phyloP scores from a whole-genome alignment of 2,329 filamentous ascomycete genomes.

The Colletotrichum godetiae region DNA sequence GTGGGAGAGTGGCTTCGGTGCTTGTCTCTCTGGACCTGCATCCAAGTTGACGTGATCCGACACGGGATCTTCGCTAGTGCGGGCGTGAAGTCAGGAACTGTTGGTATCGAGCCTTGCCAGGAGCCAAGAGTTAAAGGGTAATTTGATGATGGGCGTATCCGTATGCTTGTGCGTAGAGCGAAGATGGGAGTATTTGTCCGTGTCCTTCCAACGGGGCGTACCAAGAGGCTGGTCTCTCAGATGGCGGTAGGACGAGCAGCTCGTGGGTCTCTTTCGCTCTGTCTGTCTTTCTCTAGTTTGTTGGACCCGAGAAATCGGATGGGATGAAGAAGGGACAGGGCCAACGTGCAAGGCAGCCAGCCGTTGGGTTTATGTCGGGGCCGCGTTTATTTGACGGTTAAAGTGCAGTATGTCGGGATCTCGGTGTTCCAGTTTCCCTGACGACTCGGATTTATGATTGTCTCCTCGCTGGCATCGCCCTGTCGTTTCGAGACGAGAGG shows the following conservation, averaged over 20 bases:
- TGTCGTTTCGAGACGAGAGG: conserved; percentile 6
- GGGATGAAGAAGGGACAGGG: conserved; percentile 23
- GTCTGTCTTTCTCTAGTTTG: background rate
- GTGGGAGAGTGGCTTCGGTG: conserved; percentile 28
- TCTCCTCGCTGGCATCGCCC: conserved; percentile 22
- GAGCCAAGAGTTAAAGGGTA: conserved; percentile 3
- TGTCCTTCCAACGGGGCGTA: conserved; percentile 4
- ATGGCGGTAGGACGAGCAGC: conserved; percentile 8
- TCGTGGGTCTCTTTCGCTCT: conserved; percentile 7
- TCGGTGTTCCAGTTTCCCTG: background rate
- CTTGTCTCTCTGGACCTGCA: conserved; percentile 37
- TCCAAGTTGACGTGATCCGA: conserved; percentile 36
- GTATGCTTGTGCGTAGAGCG: background rate
- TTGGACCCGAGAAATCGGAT: conserved; percentile 19
- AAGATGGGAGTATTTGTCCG: conserved; percentile 5
- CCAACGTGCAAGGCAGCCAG: conserved; percentile 2
- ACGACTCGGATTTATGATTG: background rate
- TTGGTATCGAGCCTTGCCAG: conserved; percentile 17
- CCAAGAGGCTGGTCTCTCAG: conserved; percentile 19
- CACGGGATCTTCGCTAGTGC: conserved; percentile 40
- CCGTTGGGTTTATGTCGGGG: conserved; percentile 11
- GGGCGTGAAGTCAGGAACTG: conserved; percentile 37
- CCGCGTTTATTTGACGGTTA: conserved; percentile 9
- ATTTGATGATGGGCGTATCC: conserved; percentile 4
- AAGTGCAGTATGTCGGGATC: background rate